Evolutionary conservation across 2,329 filamentous ascomycete genomes (phyloP), one percentile per base, ranked within the genome.

Genomic region (Claviceps arundinis): DNA sequence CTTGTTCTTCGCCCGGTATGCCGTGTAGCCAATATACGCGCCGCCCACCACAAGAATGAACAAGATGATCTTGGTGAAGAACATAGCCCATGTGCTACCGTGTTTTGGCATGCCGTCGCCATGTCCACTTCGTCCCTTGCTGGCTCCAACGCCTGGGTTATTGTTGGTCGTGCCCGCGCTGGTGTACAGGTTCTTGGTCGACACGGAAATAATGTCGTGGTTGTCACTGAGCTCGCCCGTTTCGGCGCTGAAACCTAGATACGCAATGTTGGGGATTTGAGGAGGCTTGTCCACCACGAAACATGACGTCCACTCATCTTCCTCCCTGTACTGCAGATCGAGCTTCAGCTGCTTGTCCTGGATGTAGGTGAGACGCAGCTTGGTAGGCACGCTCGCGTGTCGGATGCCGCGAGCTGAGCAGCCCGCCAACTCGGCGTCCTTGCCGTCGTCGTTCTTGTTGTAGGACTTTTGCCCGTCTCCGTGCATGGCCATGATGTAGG

Each of bases 401-500:
- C 93, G 87, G 60, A 98, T 82, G 57, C 91, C 91, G 55, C 93
- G 82, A 53, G 90, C 91, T 70, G 91, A 96, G 75, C 93, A 98
- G 54, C 93, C 93, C 50, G 89, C 90, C 56, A 96, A 75, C 71
- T 98, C 93, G 62, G 87, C 89, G 53, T 82, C 79, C 76, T 96
- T 97, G 65, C 93, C 93, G 64, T 98, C 93, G 62, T 90, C 90
- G 61, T 84, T 82, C 73, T 96, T 89, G 74, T 97, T 89, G 71
- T 98, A 98, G 14, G 75, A 67, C 6, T 85, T 95, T 65, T 89
- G 75, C 56, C 93, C 91, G 67, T 98, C 93, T 55, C 93, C 93
- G 59, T 89, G 76, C 93, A 97, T 97, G 56, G 90, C 91, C 90
- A 97, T 96, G 62, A 98, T 85, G 65, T 95, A 96, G 49, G 93